These are phyloP conservation scores for Fusarium circinatum DNA, from an alignment of 2,329 filamentous ascomycete genomes.

Conservation along the genomic window DNA sequence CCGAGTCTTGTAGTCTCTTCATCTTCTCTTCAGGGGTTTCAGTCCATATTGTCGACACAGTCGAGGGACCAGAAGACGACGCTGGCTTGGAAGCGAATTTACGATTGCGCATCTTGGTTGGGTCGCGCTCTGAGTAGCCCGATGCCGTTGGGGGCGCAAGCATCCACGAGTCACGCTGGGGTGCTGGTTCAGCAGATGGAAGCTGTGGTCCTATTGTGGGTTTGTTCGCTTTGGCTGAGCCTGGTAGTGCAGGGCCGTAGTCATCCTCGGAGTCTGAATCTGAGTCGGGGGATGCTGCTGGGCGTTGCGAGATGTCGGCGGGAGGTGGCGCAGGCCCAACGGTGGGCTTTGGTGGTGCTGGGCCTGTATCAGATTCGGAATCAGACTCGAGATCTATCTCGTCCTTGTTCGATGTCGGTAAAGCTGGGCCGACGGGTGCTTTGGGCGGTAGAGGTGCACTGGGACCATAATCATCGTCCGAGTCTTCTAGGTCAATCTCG, in stretches of 20 bases:
- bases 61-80: constrained; percentile 46
- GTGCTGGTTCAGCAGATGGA: constrained; percentile 53
- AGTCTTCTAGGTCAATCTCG: constrained; percentile 58
- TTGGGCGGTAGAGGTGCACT: constrained; percentile 40
- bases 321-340: constrained; percentile 51
- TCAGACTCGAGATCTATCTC: constrained; percentile 56
- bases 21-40: constrained; percentile 92
- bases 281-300: constrained; percentile 49
- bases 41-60: constrained; percentile 81
- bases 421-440: constrained; percentile 37
- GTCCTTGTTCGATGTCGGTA: constrained; percentile 48
- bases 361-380: constrained; percentile 50
- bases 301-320: constrained; percentile 37
- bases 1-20: constrained; percentile 80
- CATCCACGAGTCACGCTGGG: constrained; percentile 88
- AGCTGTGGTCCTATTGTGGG: constrained; percentile 52
- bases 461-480: constrained; percentile 57
- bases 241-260: constrained; percentile 70
- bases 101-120: constrained; percentile 82
- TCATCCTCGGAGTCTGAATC: constrained; percentile 61
- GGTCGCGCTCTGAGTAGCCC: constrained; percentile 74
- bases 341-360: constrained; percentile 49
- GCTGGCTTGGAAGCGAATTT: constrained; percentile 78
- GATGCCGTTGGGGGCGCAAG: constrained; percentile 71
- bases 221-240: constrained; percentile 59